These are phyloP conservation scores for Phanerochaete carnosa DNA, from an alignment of 768 basidiomycete species.

Conservation along the genomic window DNA sequence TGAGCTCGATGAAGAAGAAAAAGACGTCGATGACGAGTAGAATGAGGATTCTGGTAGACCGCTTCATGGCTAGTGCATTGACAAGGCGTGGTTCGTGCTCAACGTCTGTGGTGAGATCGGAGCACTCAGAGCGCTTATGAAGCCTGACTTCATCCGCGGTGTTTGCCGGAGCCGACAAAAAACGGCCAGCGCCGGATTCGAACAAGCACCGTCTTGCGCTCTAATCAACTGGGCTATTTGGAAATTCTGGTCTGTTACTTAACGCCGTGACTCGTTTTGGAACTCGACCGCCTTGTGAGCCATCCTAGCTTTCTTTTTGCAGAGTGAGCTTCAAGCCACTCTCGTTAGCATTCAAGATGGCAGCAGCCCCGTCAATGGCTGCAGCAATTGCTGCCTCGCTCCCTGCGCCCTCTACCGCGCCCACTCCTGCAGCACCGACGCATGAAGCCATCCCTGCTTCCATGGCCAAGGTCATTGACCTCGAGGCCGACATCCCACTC, in stretches of 20 bases:
- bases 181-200: not conserved
- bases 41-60: conserved; percentile 69
- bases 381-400: conserved; percentile 85
- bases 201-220: not conserved
- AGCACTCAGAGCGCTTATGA: not conserved
- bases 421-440: conserved; percentile 58
- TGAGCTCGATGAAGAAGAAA: conserved; percentile 86
- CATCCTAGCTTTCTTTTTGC: too few species aligned
- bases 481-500: conserved; percentile 85
- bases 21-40: conserved; percentile 80
- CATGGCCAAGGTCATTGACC: conserved; percentile 91
- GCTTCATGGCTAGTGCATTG: conserved; percentile 44
- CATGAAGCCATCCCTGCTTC: conserved; percentile 90
- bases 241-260: not conserved
- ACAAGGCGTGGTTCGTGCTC: not conserved
- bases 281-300: too few species aligned
- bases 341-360: conserved; percentile 16
- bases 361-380: conserved; percentile 72
- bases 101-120: not conserved
- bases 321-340: not conserved
- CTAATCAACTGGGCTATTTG: not conserved
- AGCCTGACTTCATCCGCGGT: not conserved
- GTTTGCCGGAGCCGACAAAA: not conserved
- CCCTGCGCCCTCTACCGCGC: conserved; percentile 60
- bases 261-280: too few species aligned